Evolutionary conservation across 2,329 filamentous ascomycete genomes (phyloP).

Genomic region (Fusarium guadeloupense): DNA sequence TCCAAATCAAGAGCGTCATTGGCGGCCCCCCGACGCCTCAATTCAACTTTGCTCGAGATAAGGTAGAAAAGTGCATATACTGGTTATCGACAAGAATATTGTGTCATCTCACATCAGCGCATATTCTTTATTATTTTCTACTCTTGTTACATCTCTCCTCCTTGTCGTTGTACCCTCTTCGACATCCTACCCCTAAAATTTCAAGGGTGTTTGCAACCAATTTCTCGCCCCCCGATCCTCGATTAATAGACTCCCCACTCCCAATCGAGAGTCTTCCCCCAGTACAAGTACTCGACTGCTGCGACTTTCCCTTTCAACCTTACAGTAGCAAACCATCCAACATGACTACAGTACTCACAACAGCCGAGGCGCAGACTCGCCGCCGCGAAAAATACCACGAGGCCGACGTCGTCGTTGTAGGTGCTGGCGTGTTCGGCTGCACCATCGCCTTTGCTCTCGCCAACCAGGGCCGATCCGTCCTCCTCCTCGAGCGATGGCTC

Average conservation of each 20-base stretch:
- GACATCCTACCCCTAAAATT: slow-evolving; percentile 15
- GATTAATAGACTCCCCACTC: slow-evolving; percentile 29
- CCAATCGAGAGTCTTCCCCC: slow-evolving; percentile 29
- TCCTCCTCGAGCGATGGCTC: slow-evolving; percentile 87
- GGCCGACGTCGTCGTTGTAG: slow-evolving; percentile 89
- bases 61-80: slow-evolving; percentile 4
- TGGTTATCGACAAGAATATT: not conserved
- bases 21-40: slow-evolving; percentile 26
- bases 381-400: slow-evolving; percentile 67
- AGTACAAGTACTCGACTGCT: slow-evolving; percentile 10
- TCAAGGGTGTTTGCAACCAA: slow-evolving; percentile 29
- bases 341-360: slow-evolving; percentile 46
- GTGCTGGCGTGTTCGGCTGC: slow-evolving; percentile 90
- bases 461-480: slow-evolving; percentile 88
- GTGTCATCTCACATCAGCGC: slow-evolving; percentile 1
- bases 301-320: not conserved
- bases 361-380: slow-evolving; percentile 54
- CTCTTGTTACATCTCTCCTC: not conserved
- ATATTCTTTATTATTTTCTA: not conserved
- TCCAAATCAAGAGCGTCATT: slow-evolving; percentile 33
- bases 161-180: not conserved
- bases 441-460: slow-evolving; percentile 85
- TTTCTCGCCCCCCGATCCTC: slow-evolving; percentile 35
- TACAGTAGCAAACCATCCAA: slow-evolving; percentile 37
- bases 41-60: not conserved